A percentile compares a stretch with the other conserved stretches of the same genome.
phyloP scores from a whole-genome alignment of 2,329 filamentous ascomycete genomes.

The Penicillium capsulatum region DNA sequence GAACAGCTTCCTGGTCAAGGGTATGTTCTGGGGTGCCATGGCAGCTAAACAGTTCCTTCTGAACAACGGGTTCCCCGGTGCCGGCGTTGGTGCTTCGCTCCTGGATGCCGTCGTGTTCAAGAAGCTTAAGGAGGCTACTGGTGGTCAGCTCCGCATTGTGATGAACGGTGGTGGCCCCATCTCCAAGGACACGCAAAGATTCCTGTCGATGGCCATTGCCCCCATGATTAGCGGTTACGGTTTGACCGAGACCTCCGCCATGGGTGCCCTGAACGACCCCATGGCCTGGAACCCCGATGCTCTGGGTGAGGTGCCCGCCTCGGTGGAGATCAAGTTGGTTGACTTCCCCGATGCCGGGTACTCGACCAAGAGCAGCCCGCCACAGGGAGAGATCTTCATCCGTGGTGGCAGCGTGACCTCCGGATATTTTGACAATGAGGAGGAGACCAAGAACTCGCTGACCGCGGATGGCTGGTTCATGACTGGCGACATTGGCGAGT shows the following conservation, averaged over 20 bases:
- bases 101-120: constrained; percentile 84
- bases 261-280: constrained; percentile 60
- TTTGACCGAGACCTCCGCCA: constrained; percentile 83
- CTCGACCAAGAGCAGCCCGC: constrained; percentile 65
- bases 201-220: constrained; percentile 86
- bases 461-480: constrained; percentile 92
- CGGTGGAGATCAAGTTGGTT: constrained; percentile 85
- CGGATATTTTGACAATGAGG: constrained; percentile 78
- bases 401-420: constrained; percentile 70
- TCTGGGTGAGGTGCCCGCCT: constrained; percentile 72
- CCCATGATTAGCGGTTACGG: constrained; percentile 96
- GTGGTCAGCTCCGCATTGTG: constrained; percentile 80
- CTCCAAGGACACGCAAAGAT: constrained; percentile 78
- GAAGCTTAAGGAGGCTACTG: constrained; percentile 85
- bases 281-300: constrained; percentile 74
- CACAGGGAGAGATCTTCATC: constrained; percentile 91
- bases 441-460: constrained; percentile 75
- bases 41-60: constrained; percentile 60
- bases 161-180: constrained; percentile 94
- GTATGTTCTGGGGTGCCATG: constrained; percentile 71
- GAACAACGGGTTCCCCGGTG: constrained; percentile 48
- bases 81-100: constrained; percentile 54
- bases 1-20: constrained; percentile 64
- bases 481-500: constrained; percentile 93
- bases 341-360: constrained; percentile 88